Evolutionary conservation across 2,329 filamentous ascomycete genomes (phyloP).

Genomic region (Arthrobotrys pseudoclavata): DNA sequence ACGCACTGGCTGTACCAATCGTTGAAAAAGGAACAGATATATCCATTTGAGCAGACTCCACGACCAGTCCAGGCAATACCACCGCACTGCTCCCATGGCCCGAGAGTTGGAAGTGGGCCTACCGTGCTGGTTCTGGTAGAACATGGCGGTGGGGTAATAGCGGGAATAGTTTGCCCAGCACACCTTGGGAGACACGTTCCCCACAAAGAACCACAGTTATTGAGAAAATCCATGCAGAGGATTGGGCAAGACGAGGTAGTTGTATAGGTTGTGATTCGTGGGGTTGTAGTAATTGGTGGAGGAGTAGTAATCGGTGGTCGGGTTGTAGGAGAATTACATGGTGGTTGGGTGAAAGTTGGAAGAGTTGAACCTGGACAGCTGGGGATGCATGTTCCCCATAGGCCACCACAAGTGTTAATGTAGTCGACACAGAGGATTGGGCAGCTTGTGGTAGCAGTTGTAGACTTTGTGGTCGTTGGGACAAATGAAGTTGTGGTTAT

Average conservation of each 20-base stretch:
- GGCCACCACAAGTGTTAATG: constrained; percentile 26
- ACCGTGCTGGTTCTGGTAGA: background rate
- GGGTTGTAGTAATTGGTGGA: constrained; percentile 8
- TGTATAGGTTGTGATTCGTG: background rate
- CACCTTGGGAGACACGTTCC: constrained; percentile 41
- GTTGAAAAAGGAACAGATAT: constrained; percentile 16
- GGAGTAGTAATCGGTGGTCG: background rate
- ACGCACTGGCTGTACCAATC: constrained; percentile 38
- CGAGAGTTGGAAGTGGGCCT: background rate
- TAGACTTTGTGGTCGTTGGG: constrained; percentile 8
- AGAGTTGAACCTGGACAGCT: constrained; percentile 6
- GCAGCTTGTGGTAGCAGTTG: constrained; percentile 13
- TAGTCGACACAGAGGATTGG: constrained; percentile 33
- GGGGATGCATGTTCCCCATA: constrained; percentile 41
- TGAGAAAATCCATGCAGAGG: constrained; percentile 14
- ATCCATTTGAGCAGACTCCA: constrained; percentile 16
- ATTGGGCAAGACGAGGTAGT: constrained; percentile 17
- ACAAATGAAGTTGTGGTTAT: constrained; percentile 21
- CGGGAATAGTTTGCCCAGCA: background rate
- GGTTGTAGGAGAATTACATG: constrained; percentile 6
- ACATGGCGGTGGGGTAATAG: constrained; percentile 16
- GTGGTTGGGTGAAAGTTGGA: constrained; percentile 33
- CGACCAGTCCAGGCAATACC: constrained; percentile 23
- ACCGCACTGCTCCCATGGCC: constrained; percentile 32
- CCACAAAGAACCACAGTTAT: constrained; percentile 23